Evolutionary conservation across 495 filamentous ascomycete genomes (phyloP), one percentile per base, ranked within the genome.

Genomic region (Penicillium lagena): DNA sequence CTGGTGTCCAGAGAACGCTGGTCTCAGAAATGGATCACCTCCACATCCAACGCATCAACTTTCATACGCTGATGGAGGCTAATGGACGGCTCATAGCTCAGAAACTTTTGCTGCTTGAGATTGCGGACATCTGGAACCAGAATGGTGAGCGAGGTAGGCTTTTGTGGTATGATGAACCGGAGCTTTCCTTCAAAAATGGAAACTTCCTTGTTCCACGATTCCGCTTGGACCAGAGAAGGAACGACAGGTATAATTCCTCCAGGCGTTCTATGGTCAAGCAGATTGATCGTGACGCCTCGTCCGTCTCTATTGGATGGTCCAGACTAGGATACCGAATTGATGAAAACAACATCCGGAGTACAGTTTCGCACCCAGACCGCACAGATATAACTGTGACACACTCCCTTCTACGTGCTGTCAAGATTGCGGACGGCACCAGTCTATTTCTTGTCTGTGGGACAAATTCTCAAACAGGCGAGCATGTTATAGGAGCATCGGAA

Each of bases 171-270:
- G 50, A 40, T 9, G 58, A 61, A 38, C 52, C 39, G 4, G 67
- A 74, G 40, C 32, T 65, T 0, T 35, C 42, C 5, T 14, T 67
- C 4, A 12, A 59, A 2, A 29, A 54, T 36, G 63, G 59, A 7
- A 37, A 51, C 12, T 32, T 49, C 1, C 37, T 61, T 13, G 55
- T 73, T 29, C 67, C 67, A 22, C 58, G 70, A 7, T 22, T 72
- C 4, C 35, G 53, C 6, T 33, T 49, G 4, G 52, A 50, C 11
- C 7, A 12, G 7, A 33, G 38, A 7, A 44, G 53, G 12, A 73
- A 72, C 40, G 54, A 64, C 39, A 50, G 69, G 34, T 63, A 70
- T 29, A 73, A 72, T 35, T 67, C 70, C 1, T 31, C 43, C 1
- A 57, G 56, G 29, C 54, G 66, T 29, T 59, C 40, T 43, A 68